Base-by-base conservation (phyloP, 2,329 filamentous ascomycete species). In the Diaporthe citri region DNA sequence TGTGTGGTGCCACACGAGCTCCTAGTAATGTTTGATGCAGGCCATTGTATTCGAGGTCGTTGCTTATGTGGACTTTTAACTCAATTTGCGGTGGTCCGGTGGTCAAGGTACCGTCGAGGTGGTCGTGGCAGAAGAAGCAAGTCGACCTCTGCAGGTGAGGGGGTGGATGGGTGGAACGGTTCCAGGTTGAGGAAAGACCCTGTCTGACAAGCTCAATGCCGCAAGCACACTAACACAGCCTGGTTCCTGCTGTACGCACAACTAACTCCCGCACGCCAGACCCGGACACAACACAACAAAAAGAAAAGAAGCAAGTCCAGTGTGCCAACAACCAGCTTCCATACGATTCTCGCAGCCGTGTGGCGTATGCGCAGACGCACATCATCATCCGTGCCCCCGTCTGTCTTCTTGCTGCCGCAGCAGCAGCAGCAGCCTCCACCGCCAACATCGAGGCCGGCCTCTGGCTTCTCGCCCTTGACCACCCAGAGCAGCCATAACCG, bases 51-150 rank as follows among this genome's bases (percentile, higher is more conserved):
- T 51, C 43, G 43, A 66, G 43, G 41, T 5, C 36, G 22, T 36
- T 66, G 60, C 60, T 48, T 66, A 31, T 66, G 60, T 64, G 60
- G 60, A 41, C 31, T 22, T 39, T 52, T 36, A 22, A 25, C 31
- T 25, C 46, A 15, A 36, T 52, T 39, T 51, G 46, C 62, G 5
- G 62, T 28, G 25, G 28, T 36, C 43, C 3, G 62, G n/a, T 36
- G 28, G 28, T 17, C 46, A 13, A 67, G 43, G 31, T 39, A 52
- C 46, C 64, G 64, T 67, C 46, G 64, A 52, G 46, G 46, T 67
- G 46, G 64, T 67, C 64, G 34, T n/a, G 64, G 64, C 43, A 51
- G 20, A 67, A 67, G 43, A 67, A 52, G 64, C 64, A 67, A 67
- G 46, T 39, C 46, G 31, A 6, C 22, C 31, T 20, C 39, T 46